Evolutionary conservation across 169 alveolate species (phyloP).

Genomic region (Plasmodium cynomolgi): DNA sequence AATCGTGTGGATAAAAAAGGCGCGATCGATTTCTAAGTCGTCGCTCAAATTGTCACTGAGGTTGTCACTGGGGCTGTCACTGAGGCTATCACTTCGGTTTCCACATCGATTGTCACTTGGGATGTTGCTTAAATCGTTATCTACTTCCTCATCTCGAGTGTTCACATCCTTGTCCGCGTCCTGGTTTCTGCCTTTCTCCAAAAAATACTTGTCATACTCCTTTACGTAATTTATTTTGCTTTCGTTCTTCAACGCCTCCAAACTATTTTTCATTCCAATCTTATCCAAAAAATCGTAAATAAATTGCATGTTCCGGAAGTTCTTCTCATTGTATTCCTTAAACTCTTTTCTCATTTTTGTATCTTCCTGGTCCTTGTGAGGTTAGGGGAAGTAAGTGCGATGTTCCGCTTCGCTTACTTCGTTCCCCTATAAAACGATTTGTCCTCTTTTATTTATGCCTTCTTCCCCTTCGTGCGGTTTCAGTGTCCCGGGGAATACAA

Average conservation of each 20-base stretch:
- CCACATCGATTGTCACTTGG: neutral
- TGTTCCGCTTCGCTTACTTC: neutral
- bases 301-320: conserved; percentile 59
- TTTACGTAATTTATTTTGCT: conserved; percentile 64
- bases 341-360: conserved; percentile 58
- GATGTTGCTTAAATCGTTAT: neutral
- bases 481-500: neutral
- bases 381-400: neutral
- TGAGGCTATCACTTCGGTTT: neutral
- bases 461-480: neutral
- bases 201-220: conserved; percentile 42
- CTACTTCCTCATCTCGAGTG: neutral
- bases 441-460: neutral
- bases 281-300: conserved; percentile 62
- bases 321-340: conserved; percentile 56
- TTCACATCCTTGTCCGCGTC: neutral
- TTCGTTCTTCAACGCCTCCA: conserved; percentile 44
- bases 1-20: conserved; percentile 19
- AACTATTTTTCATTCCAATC: conserved; percentile 64
- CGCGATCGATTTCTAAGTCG: conserved; percentile 14
- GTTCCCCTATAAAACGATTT: neutral
- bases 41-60: conserved; percentile 21
- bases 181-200: conserved; percentile 1
- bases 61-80: neutral
- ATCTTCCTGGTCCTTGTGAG: neutral